Evolutionary conservation across 371 early-diverging fungal species (phyloP), one percentile per base, ranked within the genome.

Genomic region (Sporodiniella umbellata): DNA sequence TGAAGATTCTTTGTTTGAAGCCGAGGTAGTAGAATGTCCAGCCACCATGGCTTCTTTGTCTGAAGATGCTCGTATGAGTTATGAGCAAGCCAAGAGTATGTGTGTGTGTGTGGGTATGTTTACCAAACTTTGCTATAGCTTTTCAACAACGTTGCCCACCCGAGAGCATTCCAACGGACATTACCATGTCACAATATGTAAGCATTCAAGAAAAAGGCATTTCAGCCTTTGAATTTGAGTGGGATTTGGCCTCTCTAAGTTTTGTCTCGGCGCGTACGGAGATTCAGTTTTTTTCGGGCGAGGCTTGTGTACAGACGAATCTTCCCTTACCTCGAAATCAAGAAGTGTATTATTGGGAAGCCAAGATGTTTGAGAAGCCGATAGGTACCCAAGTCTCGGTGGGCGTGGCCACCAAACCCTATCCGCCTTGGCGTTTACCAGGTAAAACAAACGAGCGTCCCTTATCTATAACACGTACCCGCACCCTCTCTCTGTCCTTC

Each of bases 151-250:
- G 72, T 22, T 66, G 83, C 56, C 85, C 87, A 15, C 84, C 84
- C 4, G 75, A 78, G 44, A 79, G 81, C 49, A 63, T 85, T 15
- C 75, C 85, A 14, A 85, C 85, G n/a, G 82, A 83, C 43, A 81
- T 87, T 45, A 84, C 86, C 2, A 59, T 77, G 22, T 77, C 84
- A 19, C 86, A 85, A 47, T 75, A 77, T 42, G 76, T 82, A 14
- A 78, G 79, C 19, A 90, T 91, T 43, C 85, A 84, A 63, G 92
- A 91, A 65, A 88, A 88, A 62, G 92, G 92, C 37, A 89, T 91
- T 1, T 80, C 83, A 8, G 92, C 92, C 10, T 91, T 90, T 83
- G 86, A 89, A 58, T 88, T 91, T 70, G 87, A 82, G 45, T 79
- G 84, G 52, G 82, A 87, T 30, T 73, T 81, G 60, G 81, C 80